Percentiles rank a stretch among this genome's conserved stretches.
These are phyloP conservation scores for Pseudozyma sp. DNA, from an alignment of 1,284 basidiomycete genomes.

Conservation along the genomic window DNA sequence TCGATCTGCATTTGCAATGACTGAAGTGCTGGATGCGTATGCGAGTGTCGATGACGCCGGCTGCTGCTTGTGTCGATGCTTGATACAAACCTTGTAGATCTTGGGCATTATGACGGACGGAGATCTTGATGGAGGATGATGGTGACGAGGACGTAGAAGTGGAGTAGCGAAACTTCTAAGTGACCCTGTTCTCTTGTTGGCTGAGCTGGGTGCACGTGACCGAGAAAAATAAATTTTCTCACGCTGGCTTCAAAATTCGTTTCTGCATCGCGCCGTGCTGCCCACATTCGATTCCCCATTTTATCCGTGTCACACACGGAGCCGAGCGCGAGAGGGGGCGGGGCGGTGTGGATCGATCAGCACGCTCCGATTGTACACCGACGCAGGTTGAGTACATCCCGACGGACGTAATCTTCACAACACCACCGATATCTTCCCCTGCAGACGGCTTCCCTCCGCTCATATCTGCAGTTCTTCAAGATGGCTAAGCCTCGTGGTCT, in stretches of 20 bases:
- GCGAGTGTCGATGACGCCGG: constrained; percentile 19
- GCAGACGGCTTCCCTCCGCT: constrained; percentile 1
- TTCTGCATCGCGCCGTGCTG: too few relatives aligned
- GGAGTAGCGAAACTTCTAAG: constrained; percentile 19
- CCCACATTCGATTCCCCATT: too few relatives aligned
- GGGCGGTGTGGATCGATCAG: constrained; percentile 1
- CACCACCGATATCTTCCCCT: constrained; percentile 15
- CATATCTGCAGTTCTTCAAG: constrained; percentile 45
- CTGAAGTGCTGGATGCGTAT: constrained; percentile 2
- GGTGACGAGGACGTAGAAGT: constrained; percentile 45
- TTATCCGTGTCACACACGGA: too few relatives aligned
- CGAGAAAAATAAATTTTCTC: too few relatives aligned
- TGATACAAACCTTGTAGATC: constrained; percentile 63
- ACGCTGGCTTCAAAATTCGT: too few relatives aligned
- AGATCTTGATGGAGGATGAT: constrained; percentile 54
- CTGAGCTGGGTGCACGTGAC: neutral
- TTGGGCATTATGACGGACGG: constrained; percentile 61
- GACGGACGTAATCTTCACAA: too few relatives aligned
- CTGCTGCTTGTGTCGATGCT: constrained; percentile 11
- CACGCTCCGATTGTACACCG: constrained; percentile 9
- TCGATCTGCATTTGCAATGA: neutral
- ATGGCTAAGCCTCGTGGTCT: constrained; percentile 89
- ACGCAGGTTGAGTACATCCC: constrained; percentile 3
- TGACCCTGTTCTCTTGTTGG: constrained; percentile 15
- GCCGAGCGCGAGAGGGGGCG: neutral